Evolutionary conservation across 176 grass and related monocot genomes (phyloP).

Genomic region (Cocos nucifera): DNA sequence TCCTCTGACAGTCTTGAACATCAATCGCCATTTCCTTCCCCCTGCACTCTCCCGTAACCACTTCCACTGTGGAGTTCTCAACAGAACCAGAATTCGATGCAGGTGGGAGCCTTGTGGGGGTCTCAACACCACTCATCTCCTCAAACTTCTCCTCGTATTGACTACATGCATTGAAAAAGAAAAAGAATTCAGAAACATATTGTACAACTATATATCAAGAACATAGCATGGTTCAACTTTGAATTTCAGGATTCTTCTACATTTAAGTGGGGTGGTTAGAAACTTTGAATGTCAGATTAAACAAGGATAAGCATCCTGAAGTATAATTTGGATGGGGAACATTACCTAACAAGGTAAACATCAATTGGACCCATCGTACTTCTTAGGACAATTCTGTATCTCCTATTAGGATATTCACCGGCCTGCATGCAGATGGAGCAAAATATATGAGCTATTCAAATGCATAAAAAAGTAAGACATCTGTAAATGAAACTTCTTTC

Average conservation of each 20-base stretch:
- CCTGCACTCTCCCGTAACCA: slow-evolving; percentile 28
- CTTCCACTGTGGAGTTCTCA: slow-evolving; percentile 19
- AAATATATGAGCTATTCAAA: not conserved
- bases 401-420: slow-evolving; percentile 59
- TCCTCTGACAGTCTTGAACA: slow-evolving; percentile 28
- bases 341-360: slow-evolving; percentile 91
- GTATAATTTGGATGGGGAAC: not conserved
- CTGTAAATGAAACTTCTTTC: slow-evolving; percentile 1
- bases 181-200: not conserved
- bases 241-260: not conserved
- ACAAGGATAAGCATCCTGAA: not conserved
- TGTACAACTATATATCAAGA: too few relatives aligned
- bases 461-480: not conserved
- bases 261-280: not conserved
- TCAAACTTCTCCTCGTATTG: slow-evolving; percentile 77
- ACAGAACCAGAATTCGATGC: slow-evolving; percentile 27
- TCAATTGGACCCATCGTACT: slow-evolving; percentile 88
- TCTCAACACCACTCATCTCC: slow-evolving; percentile 37
- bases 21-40: slow-evolving; percentile 25
- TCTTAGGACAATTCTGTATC: slow-evolving; percentile 80
- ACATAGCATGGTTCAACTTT: too few relatives aligned
- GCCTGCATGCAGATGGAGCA: slow-evolving; percentile 39
- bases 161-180: slow-evolving; percentile 25
- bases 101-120: slow-evolving; percentile 31
- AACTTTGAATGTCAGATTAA: too few relatives aligned